Conservation (phyloP, 495 filamentous ascomycete genomes). For the Glonium stellatum region DNA sequence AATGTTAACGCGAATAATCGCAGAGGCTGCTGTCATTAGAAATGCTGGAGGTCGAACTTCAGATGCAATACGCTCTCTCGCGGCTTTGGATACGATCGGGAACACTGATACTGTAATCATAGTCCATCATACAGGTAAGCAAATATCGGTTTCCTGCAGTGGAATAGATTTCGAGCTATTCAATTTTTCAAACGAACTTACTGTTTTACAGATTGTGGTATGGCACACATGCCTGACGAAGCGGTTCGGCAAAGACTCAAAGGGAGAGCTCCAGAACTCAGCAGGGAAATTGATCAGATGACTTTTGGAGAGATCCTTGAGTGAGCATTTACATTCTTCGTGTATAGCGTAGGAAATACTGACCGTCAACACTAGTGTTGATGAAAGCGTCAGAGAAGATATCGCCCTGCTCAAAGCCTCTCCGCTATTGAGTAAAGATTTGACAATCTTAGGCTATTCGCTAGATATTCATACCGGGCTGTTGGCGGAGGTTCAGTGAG, state of each 20-base stretch:
- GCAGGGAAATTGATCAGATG: slow-evolving; percentile 12
- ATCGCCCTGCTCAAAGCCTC: slow-evolving; percentile 7
- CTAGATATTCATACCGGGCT: slow-evolving; percentile 15
- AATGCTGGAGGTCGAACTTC: slow-evolving; percentile 32
- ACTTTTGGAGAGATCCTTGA: slow-evolving; percentile 29
- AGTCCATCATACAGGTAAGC: slow-evolving; percentile 24
- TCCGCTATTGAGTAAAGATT: slow-evolving; percentile 11
- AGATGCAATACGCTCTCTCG: slow-evolving; percentile 28
- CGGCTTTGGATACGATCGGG: slow-evolving; percentile 28
- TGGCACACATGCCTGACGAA: slow-evolving; percentile 28
- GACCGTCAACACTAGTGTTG: slow-evolving; percentile 3
- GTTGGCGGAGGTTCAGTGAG: slow-evolving; percentile 21
- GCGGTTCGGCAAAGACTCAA: slow-evolving; percentile 15
- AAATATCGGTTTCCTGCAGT: too few relatives aligned
- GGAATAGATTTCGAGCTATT: not conserved
- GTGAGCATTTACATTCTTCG: not conserved
- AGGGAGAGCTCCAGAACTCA: slow-evolving; percentile 22
- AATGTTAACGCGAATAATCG: too few relatives aligned
- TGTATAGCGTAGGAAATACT: not conserved
- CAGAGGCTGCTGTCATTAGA: slow-evolving; percentile 28
- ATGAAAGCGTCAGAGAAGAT: slow-evolving; percentile 12
- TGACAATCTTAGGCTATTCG: slow-evolving; percentile 16
- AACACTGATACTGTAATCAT: slow-evolving; percentile 31
- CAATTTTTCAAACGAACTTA: not conserved
- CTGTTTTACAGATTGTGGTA: slow-evolving; percentile 20